Percentiles rank a stretch among this genome's conserved stretches.
phyloP scores from a whole-genome alignment of 1,284 basidiomycete genomes.

The Ustanciosporium gigantosporum region DNA sequence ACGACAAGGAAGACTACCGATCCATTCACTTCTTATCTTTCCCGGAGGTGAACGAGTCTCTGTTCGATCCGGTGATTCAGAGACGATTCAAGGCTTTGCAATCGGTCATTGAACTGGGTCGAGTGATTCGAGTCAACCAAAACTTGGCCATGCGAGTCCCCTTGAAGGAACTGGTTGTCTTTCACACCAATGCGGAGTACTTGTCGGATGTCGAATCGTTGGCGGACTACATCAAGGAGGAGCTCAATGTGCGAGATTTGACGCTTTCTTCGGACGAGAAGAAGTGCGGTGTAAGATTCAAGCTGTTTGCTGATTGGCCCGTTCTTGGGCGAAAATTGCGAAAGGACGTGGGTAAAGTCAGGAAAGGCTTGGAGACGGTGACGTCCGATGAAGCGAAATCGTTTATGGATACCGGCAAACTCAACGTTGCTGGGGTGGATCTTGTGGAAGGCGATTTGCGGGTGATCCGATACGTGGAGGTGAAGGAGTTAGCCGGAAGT shows the following conservation, averaged over 20 bases:
- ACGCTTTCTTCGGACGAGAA: constrained; percentile 86
- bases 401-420: constrained; percentile 76
- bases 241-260: constrained; percentile 91
- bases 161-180: constrained; percentile 87
- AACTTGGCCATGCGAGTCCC: constrained; percentile 75
- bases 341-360: constrained; percentile 88
- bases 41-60: constrained; percentile 89
- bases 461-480: constrained; percentile 86
- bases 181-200: constrained; percentile 85
- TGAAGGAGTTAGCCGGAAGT: constrained; percentile 63
- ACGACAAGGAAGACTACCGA: constrained; percentile 74
- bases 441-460: constrained; percentile 86
- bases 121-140: constrained; percentile 85
- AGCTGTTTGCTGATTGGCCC: constrained; percentile 92
- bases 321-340: constrained; percentile 90
- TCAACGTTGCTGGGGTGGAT: constrained; percentile 86
- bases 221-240: constrained; percentile 86
- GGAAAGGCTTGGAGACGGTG: constrained; percentile 80
- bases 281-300: constrained; percentile 85
- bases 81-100: constrained; percentile 93
- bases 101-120: constrained; percentile 86
- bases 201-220: constrained; percentile 83
- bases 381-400: constrained; percentile 80
- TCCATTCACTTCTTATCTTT: constrained; percentile 95
- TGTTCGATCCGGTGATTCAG: constrained; percentile 95